Evolutionary conservation across 2,329 filamentous ascomycete genomes (phyloP).

Genomic region (Hymenoscyphus fructigenus): DNA sequence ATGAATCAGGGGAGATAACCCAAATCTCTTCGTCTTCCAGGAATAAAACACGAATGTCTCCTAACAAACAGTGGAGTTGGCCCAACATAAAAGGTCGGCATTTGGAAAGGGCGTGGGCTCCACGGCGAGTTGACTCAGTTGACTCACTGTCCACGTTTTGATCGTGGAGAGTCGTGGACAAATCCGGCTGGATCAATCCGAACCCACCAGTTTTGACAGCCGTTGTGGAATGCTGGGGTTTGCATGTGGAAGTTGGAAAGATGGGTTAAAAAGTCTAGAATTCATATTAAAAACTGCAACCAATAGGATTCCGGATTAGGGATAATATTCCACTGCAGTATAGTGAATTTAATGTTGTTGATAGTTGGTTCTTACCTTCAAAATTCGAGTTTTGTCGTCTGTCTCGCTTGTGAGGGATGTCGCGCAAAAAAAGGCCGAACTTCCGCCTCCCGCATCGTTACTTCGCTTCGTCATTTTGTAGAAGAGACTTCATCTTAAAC

Average conservation of each 20-base stretch:
- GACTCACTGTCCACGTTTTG: not conserved
- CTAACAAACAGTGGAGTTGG: not conserved
- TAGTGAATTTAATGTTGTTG: too few relatives aligned
- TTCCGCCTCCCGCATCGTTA: not conserved
- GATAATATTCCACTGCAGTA: too few relatives aligned
- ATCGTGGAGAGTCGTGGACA: not conserved
- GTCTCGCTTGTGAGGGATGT: not conserved
- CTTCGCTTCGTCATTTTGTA: not conserved
- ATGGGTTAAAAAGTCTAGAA: not conserved
- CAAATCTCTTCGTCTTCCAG: not conserved
- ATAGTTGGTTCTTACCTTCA: not conserved
- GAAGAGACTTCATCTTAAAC: not conserved
- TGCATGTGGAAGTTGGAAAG: not conserved
- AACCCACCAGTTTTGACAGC: not conserved
- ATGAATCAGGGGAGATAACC: not conserved
- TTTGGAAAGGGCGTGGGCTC: not conserved
- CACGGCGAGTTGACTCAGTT: not conserved
- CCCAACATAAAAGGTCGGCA: not conserved
- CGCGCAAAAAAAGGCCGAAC: not conserved
- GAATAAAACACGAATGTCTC: not conserved
- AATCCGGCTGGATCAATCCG: not conserved
- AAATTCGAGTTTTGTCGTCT: not conserved
- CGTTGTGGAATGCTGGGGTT: slow-evolving; percentile 3
- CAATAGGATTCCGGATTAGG: not conserved
- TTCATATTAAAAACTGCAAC: not conserved